Percentiles rank a stretch among this genome's conserved stretches.
Evolutionary conservation across 2,329 filamentous ascomycete genomes (phyloP).

Genomic region (Sphaerulina vaccinii): DNA sequence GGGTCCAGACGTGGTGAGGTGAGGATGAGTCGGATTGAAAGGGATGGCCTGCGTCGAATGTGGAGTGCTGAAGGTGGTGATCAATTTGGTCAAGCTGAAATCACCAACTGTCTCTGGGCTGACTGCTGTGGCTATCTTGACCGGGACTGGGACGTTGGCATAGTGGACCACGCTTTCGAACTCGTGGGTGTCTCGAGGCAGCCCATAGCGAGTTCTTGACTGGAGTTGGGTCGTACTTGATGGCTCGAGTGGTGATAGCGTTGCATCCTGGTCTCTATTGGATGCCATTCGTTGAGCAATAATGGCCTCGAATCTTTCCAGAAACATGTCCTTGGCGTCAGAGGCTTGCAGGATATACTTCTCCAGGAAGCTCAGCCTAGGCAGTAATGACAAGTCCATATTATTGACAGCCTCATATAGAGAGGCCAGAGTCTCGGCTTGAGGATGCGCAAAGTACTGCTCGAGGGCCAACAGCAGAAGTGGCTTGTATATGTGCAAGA

Average conservation of each 20-base stretch:
- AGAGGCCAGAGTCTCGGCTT: conserved; percentile 80
- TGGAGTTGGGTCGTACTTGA: conserved; percentile 50
- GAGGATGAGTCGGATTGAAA: conserved; percentile 75
- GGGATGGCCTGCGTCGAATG: conserved; percentile 81
- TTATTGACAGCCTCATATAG: conserved; percentile 91
- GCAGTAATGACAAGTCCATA: conserved; percentile 96
- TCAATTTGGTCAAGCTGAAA: conserved; percentile 95
- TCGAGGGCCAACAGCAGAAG: conserved; percentile 86
- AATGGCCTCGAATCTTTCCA: conserved; percentile 97
- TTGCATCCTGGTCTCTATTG: conserved; percentile 45
- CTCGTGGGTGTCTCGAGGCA: conserved; percentile 94
- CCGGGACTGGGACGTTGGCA: conserved; percentile 92
- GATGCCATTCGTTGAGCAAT: conserved; percentile 76
- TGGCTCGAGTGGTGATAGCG: conserved; percentile 17
- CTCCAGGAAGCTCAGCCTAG: conserved; percentile 78
- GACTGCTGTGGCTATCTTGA: conserved; percentile 91
- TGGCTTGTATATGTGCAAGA: conserved; percentile 98
- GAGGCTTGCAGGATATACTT: conserved; percentile 82
- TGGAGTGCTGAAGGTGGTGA: conserved; percentile 84
- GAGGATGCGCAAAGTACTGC: conserved; percentile 92
- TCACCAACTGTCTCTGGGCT: conserved; percentile 96
- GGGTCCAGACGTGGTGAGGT: conserved; percentile 87
- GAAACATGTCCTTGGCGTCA: conserved; percentile 92
- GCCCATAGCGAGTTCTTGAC: conserved; percentile 57
- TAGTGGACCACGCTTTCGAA: conserved; percentile 95